A percentile compares a stretch with the other conserved stretches of the same genome.
These are phyloP conservation scores for Heterobasidion occidentale DNA, from an alignment of 1,284 basidiomycete species.

Conservation along the genomic window DNA sequence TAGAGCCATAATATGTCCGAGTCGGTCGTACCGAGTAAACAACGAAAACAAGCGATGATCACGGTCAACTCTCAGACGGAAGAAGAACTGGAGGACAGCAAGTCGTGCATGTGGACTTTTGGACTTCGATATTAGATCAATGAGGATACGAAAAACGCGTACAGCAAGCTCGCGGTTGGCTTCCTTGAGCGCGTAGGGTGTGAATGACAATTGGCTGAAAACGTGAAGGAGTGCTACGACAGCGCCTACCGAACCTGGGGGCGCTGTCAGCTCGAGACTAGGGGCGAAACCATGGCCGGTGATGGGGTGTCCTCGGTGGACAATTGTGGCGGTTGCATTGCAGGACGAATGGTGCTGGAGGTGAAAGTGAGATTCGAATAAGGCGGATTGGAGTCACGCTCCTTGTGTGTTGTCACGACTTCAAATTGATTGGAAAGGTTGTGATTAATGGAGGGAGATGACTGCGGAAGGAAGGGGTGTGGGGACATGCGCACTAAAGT, in stretches of 20 bases:
- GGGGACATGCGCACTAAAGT: background rate
- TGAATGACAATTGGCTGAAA: slow-evolving; percentile 66
- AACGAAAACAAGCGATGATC: slow-evolving; percentile 83
- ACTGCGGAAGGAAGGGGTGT: slow-evolving; percentile 20
- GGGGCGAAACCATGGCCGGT: slow-evolving; percentile 13
- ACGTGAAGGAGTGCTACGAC: slow-evolving; percentile 56
- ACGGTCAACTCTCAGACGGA: slow-evolving; percentile 85
- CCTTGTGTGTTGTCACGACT: slow-evolving; percentile 26
- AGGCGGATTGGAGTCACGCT: slow-evolving; percentile 45
- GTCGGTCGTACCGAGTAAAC: slow-evolving; percentile 39
- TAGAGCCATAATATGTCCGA: slow-evolving; percentile 44
- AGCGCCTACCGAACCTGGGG: slow-evolving; percentile 48
- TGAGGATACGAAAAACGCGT: slow-evolving; percentile 41
- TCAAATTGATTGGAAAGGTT: slow-evolving; percentile 52
- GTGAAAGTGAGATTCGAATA: slow-evolving; percentile 53
- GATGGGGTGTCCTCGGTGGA: slow-evolving; percentile 19
- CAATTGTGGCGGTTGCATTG: slow-evolving; percentile 31
- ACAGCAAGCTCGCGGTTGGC: slow-evolving; percentile 42
- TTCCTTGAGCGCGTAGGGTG: slow-evolving; percentile 41
- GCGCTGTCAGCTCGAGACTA: slow-evolving; percentile 18
- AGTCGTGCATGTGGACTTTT: slow-evolving; percentile 62
- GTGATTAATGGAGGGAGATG: slow-evolving; percentile 36
- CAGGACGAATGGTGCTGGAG: slow-evolving; percentile 49
- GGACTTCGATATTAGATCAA: slow-evolving; percentile 35
- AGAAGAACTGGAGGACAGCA: slow-evolving; percentile 78